Percentiles rank a stretch among this genome's conserved stretches.
Conservation (phyloP, 495 filamentous ascomycete species). For the Neurospora terricola region DNA sequence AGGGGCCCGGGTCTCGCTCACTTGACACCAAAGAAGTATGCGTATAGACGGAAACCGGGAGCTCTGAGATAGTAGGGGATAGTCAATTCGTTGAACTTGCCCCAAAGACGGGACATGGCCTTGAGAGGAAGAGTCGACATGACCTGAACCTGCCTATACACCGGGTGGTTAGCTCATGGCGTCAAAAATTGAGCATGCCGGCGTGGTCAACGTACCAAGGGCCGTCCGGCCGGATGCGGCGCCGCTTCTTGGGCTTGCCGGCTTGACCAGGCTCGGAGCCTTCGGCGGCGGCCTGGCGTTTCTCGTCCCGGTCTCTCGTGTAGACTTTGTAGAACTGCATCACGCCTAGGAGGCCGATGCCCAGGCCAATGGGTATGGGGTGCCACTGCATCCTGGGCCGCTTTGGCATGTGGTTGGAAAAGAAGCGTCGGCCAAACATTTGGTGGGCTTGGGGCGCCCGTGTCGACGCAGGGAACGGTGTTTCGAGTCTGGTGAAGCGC, state of each 20-base stretch:
- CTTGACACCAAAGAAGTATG: conserved; percentile 89
- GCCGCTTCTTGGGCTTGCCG: conserved; percentile 48
- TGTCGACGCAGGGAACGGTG: conserved; percentile 3
- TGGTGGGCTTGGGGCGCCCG: conserved; percentile 6
- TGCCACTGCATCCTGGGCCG: conserved; percentile 67
- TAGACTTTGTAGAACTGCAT: conserved; percentile 73
- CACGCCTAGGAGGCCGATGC: conserved; percentile 76
- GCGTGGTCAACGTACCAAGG: conserved; percentile 54
- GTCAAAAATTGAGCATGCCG: background rate
- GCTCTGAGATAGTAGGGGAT: conserved; percentile 85
- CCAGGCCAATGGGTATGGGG: conserved; percentile 86
- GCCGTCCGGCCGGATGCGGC: conserved; percentile 70
- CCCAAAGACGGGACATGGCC: conserved; percentile 87
- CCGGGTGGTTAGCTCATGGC: conserved; percentile 5
- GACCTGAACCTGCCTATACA: conserved; percentile 74
- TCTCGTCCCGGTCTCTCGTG: conserved; percentile 35
- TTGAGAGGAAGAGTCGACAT: conserved; percentile 96
- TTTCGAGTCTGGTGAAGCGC: conserved; percentile 4
- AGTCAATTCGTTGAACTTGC: conserved; percentile 84
- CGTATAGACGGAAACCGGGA: conserved; percentile 92
- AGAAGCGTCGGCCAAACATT: conserved; percentile 14
- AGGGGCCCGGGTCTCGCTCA: conserved; percentile 17
- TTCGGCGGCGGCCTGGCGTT: conserved; percentile 44
- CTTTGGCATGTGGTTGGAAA: conserved; percentile 26
- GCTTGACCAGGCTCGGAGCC: conserved; percentile 19